phyloP scores from a whole-genome alignment of 2,329 filamentous ascomycete genomes.

The Diaporthe sp. region DNA sequence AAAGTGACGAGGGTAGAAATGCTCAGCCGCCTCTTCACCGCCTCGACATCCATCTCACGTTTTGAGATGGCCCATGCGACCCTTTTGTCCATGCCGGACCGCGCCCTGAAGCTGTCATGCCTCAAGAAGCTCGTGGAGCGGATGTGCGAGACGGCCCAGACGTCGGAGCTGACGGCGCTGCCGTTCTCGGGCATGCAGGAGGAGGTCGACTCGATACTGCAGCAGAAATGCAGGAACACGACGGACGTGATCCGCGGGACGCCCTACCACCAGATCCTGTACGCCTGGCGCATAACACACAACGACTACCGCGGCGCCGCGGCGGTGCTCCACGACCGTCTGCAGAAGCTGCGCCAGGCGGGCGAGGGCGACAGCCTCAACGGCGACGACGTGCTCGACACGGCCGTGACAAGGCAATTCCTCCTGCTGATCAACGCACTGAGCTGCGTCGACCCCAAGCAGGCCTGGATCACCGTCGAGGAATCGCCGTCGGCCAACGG shows the following conservation, averaged over 20 bases:
- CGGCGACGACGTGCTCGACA: slow-evolving; percentile 70
- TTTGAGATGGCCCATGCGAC: slow-evolving; percentile 88
- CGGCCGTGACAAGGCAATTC: slow-evolving; percentile 79
- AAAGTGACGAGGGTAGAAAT: slow-evolving; percentile 73
- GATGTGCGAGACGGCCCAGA: slow-evolving; percentile 77
- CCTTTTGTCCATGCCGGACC: slow-evolving; percentile 78
- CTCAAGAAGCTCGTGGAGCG: slow-evolving; percentile 77
- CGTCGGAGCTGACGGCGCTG: slow-evolving; percentile 77
- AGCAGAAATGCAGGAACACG: slow-evolving; percentile 77
- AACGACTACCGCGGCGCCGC: slow-evolving; percentile 88
- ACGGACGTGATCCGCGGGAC: slow-evolving; percentile 73
- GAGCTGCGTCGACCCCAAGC: slow-evolving; percentile 83
- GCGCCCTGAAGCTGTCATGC: slow-evolving; percentile 77
- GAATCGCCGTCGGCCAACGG: slow-evolving; percentile 49
- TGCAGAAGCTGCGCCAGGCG: slow-evolving; percentile 71
- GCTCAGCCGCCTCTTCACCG: slow-evolving; percentile 85
- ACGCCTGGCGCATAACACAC: slow-evolving; percentile 88
- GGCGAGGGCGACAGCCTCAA: slow-evolving; percentile 70
- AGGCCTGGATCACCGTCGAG: slow-evolving; percentile 82
- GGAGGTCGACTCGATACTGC: slow-evolving; percentile 83
- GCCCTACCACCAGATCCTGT: slow-evolving; percentile 90
- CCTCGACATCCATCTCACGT: slow-evolving; percentile 81
- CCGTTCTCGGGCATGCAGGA: slow-evolving; percentile 84
- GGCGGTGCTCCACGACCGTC: slow-evolving; percentile 71
- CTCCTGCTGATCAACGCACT: slow-evolving; percentile 94